phyloP scores from a whole-genome alignment of 371 early-diverging fungal species.

The Mucor sp. region DNA sequence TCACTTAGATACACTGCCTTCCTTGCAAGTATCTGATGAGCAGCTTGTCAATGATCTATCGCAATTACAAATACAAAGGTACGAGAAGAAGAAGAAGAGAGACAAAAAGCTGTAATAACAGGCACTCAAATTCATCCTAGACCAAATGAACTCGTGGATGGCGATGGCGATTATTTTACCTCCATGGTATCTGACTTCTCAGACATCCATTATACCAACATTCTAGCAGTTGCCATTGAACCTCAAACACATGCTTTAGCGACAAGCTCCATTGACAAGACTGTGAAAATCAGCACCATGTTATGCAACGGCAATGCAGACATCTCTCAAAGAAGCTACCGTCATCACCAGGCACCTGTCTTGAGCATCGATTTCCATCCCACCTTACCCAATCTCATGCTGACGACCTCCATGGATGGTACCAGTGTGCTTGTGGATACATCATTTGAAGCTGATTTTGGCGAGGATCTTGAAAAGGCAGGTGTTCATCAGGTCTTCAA shows the following conservation, averaged over 20 bases:
- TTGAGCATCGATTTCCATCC: conserved; percentile 75
- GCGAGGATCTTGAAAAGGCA: conserved; percentile 16
- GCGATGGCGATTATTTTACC: conserved; percentile 35
- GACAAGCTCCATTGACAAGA: conserved; percentile 68
- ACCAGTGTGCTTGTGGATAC: conserved; percentile 63
- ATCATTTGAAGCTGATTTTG: conserved; percentile 32
- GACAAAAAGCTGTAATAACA: not conserved
- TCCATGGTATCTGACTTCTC: conserved; percentile 20
- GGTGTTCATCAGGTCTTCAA: conserved; percentile 54
- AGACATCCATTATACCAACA: conserved; percentile 54
- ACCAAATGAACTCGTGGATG: conserved; percentile 22
- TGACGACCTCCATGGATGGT: conserved; percentile 77
- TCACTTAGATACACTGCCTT: conserved; percentile 29
- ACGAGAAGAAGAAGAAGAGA: not conserved
- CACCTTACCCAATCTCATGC: conserved; percentile 46
- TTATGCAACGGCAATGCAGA: conserved; percentile 26
- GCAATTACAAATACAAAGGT: conserved; percentile 39
- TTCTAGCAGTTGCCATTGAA: conserved; percentile 49
- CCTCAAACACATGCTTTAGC: conserved; percentile 45
- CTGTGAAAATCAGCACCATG: conserved; percentile 56
- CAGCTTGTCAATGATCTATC: conserved; percentile 32
- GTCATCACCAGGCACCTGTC: conserved; percentile 63
- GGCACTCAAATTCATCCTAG: not conserved
- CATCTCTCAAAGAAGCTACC: conserved; percentile 38
- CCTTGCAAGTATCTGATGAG: conserved; percentile 3